These are phyloP conservation scores for Macroventuria anomochaeta DNA, from an alignment of 2,329 filamentous ascomycete genomes.

Conservation along the genomic window DNA sequence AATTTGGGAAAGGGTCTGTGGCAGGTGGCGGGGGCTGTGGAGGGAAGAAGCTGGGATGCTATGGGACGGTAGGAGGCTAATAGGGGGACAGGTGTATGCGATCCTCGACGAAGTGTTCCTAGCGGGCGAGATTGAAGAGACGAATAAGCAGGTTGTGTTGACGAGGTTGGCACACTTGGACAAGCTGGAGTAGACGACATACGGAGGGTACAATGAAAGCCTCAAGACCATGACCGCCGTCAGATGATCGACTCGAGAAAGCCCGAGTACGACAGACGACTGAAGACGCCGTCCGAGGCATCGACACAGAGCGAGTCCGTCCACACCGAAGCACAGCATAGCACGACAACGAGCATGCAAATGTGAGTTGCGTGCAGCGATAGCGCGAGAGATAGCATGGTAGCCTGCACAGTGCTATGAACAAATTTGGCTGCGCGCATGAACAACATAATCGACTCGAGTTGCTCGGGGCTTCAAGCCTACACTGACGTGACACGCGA, in stretches of 20 bases:
- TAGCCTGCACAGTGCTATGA: too few species aligned
- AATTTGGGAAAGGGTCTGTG: background rate
- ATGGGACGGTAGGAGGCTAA: too few species aligned
- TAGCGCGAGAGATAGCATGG: too few species aligned
- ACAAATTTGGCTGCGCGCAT: background rate
- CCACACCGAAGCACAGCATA: too few species aligned
- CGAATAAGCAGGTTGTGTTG: conserved; percentile 95
- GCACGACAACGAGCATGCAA: too few species aligned
- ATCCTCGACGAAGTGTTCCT: conserved; percentile 98
- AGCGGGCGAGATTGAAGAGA: conserved; percentile 98
- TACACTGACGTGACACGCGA: conserved; percentile 10
- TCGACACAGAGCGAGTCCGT: too few species aligned
- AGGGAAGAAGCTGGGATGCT: background rate
- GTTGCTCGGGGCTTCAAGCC: background rate
- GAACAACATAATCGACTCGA: too few species aligned
- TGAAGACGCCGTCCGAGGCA: too few species aligned
- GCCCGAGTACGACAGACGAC: too few species aligned
- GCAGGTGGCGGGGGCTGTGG: background rate
- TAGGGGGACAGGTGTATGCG: conserved; percentile 76
- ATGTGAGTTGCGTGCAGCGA: too few species aligned
- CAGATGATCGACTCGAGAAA: background rate
- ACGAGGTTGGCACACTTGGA: conserved; percentile 94
- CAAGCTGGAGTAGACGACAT: conserved; percentile 75
- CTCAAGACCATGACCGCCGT: background rate
- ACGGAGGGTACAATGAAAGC: background rate